Conservation (phyloP, 805 yeast genomes). For the Myxozyma udenii region DNA sequence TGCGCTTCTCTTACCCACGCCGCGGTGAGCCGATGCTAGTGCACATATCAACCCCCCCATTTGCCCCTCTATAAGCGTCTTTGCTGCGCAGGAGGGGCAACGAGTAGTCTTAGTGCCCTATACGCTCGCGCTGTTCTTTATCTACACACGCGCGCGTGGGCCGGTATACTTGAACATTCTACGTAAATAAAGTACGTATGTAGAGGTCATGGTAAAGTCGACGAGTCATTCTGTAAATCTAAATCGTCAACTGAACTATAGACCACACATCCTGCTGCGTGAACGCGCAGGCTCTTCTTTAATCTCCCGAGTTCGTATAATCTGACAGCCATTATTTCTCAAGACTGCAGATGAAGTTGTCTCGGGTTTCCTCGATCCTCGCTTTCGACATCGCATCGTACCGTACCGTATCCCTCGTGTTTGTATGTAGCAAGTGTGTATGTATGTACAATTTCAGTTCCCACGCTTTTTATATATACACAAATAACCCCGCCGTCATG, state of each 20-base stretch:
- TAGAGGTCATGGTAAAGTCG: constrained; percentile 15
- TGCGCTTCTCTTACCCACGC: constrained; percentile 6
- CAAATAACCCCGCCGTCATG: background rate
- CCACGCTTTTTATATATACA: too few relatives aligned
- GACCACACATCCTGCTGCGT: background rate
- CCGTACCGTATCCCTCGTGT: background rate
- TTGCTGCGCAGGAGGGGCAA: background rate
- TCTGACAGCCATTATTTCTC: constrained; percentile 11
- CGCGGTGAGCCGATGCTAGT: constrained; percentile 29
- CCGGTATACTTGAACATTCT: constrained; percentile 25
- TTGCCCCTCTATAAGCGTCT: background rate
- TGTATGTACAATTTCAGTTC: too few relatives aligned
- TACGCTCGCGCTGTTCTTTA: background rate
- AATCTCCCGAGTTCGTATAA: constrained; percentile 27
- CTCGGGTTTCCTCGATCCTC: too few relatives aligned
- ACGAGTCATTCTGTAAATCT: background rate
- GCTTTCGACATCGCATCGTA: background rate
- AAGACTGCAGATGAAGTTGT: constrained; percentile 24
- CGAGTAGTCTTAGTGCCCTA: constrained; percentile 24
- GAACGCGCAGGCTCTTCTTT: too few relatives aligned
- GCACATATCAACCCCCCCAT: constrained; percentile 18
- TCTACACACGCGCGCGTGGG: constrained; percentile 5
- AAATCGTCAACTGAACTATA: constrained; percentile 20
- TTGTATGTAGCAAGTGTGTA: too few relatives aligned
- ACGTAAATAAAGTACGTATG: background rate